Evolutionary conservation across 768 basidiomycete species (phyloP), one percentile per base, ranked within the genome.

Genomic region (Suillus cothurnatus): DNA sequence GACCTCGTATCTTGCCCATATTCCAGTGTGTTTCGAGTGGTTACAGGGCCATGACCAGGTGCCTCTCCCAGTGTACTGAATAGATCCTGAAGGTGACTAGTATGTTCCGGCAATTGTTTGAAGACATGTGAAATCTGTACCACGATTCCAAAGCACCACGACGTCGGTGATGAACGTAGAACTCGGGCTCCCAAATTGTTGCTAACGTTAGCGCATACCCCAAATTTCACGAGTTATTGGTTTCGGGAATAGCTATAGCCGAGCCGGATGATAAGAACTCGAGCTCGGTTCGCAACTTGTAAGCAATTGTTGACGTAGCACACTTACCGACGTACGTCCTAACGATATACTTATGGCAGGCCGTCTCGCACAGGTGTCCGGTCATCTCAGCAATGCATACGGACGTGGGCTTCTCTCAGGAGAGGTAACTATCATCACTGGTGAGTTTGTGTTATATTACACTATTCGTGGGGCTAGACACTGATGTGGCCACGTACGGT

Each of bases 371-470:
- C 91, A 92, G 77, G 84, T 93, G 56, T 84, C 91, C 34, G 86
- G 85, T 61, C 92, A 93, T 71, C 77, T 93, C 32, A 83, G 84
- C 43, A 88, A 85, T 71, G 65, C 76, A 26, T 67, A 80, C 63
- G 68, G 74, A 26, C 79, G 82, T 8, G 92, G 92, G 4, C 79
- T 94, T 52, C 81, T 93, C 57, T 83, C 81, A 1, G 91, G 88
- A 7, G 90, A 94, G 71, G 92, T 94, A 9, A 92, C 91, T 19
- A 93, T 95, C 74, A 88, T 95, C 71, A 95, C 93, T 59, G 93
- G 92, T 89, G 71, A 70, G 85, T 77, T 41, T 36, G 31, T 38
- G 38, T 32, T 23, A 21, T 19, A 47, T 36, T 52, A 5, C 15
- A 58, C 3, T 23, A 6, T 39, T n/a, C 21, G 38, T 36, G n/a